Percentiles rank a stretch among this genome's conserved stretches.
Evolutionary conservation across 257 asterid species (phyloP).

Genomic region (Primulina tabacum): DNA sequence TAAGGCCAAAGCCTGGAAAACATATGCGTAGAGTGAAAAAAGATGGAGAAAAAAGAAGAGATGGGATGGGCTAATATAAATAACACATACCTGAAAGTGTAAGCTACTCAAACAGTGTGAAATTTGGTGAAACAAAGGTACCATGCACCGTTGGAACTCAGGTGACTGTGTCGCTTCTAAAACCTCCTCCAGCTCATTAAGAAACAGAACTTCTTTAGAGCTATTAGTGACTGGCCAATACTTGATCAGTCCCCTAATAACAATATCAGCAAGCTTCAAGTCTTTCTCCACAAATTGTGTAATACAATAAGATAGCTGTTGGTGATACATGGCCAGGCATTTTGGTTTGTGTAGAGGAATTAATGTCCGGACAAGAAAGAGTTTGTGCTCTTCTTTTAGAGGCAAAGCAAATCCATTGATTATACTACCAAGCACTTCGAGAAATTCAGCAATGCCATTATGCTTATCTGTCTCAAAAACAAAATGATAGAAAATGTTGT

Average conservation of each 20-base stretch:
- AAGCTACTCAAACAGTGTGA: constrained; percentile 68
- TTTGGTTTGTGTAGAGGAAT: constrained; percentile 84
- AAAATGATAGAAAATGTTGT: constrained; percentile 64
- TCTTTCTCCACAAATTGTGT: constrained; percentile 81
- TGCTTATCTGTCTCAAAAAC: constrained; percentile 79
- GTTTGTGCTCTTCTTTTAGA: constrained; percentile 79
- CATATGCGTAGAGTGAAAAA: background rate
- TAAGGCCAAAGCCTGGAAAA: background rate
- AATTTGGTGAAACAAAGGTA: constrained; percentile 71
- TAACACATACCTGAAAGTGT: constrained; percentile 67
- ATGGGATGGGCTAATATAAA: background rate
- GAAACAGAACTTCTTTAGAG: constrained; percentile 77
- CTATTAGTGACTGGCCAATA: constrained; percentile 87
- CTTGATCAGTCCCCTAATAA: constrained; percentile 67
- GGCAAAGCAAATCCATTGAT: constrained; percentile 86
- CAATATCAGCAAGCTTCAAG: constrained; percentile 72
- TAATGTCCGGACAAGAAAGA: constrained; percentile 63
- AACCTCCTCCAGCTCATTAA: constrained; percentile 81
- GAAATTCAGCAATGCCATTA: constrained; percentile 73
- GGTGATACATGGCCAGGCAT: constrained; percentile 74
- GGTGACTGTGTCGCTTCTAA: constrained; percentile 72
- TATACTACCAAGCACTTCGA: constrained; percentile 78
- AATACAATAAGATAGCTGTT: constrained; percentile 69
- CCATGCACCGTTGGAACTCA: constrained; percentile 79
- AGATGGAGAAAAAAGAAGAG: constrained; percentile 2